Percentiles rank a stretch among this genome's conserved stretches.
Conservation (phyloP, 2,329 filamentous ascomycete genomes). For the Raffaelea arxii region DNA sequence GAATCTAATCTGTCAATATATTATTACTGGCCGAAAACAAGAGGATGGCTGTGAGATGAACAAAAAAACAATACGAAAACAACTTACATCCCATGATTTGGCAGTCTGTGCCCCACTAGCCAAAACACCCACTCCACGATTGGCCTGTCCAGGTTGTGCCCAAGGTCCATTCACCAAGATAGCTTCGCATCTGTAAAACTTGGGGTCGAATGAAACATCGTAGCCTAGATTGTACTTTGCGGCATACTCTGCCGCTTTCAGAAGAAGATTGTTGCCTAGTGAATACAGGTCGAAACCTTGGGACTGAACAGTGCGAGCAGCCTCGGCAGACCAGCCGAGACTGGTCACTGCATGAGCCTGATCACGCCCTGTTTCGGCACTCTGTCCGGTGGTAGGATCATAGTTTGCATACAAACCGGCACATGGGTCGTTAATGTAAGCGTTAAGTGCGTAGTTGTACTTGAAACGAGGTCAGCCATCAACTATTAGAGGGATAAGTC, state of each 20-base stretch:
- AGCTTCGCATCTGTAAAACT: slow-evolving; percentile 27
- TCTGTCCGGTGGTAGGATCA: slow-evolving; percentile 23
- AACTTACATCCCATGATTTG: too few relatives aligned
- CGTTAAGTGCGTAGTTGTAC: slow-evolving; percentile 30
- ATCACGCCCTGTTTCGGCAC: slow-evolving; percentile 26
- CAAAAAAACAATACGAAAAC: too few relatives aligned
- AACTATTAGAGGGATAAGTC: neutral
- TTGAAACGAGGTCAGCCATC: slow-evolving; percentile 15
- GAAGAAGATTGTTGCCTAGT: slow-evolving; percentile 20
- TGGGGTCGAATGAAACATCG: slow-evolving; percentile 23
- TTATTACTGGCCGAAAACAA: too few relatives aligned
- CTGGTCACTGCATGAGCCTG: slow-evolving; percentile 22
- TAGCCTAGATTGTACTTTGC: slow-evolving; percentile 28
- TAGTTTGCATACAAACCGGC: slow-evolving; percentile 22
- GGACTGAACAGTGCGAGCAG: slow-evolving; percentile 21
- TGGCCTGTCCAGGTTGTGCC: too few relatives aligned
- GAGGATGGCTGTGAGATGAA: too few relatives aligned
- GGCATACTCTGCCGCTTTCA: slow-evolving; percentile 26
- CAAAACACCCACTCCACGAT: too few relatives aligned
- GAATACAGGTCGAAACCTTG: slow-evolving; percentile 26
- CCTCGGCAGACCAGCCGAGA: slow-evolving; percentile 24
- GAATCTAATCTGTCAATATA: too few relatives aligned
- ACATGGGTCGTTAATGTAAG: slow-evolving; percentile 25
- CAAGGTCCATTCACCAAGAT: slow-evolving; percentile 29
- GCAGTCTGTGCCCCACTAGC: too few relatives aligned